phyloP scores from a whole-genome alignment of 257 asterid genomes.

The Capsicum rhomboideum region DNA sequence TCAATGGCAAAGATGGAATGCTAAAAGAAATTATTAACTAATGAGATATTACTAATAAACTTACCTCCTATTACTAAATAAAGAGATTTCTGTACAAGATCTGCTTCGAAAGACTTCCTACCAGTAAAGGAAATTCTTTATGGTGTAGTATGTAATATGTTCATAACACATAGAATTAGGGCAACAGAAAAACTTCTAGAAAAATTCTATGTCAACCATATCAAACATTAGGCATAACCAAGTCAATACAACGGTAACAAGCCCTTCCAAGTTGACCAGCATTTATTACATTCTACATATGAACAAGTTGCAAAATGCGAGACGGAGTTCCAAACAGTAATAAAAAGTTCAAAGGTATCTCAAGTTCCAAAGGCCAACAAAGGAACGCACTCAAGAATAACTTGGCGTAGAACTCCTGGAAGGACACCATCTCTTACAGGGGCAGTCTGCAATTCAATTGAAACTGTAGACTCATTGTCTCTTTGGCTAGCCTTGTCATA shows the following conservation, averaged over 20 bases:
- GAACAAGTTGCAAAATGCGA: neutral
- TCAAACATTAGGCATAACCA: neutral
- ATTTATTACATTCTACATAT: neutral
- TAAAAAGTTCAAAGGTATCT: neutral
- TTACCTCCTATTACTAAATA: neutral
- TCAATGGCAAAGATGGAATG: neutral
- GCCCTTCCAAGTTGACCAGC: neutral
- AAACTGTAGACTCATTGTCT: constrained; percentile 11
- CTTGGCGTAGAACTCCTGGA: constrained; percentile 91
- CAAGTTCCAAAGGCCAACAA: neutral
- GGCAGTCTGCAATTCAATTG: constrained; percentile 76
- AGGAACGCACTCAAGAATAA: constrained; percentile 55
- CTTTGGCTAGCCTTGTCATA: constrained; percentile 10
- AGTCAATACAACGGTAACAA: neutral
- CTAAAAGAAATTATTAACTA: neutral
- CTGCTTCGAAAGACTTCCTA: neutral
- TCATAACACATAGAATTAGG: neutral
- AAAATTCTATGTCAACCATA: neutral
- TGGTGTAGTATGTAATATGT: neutral
- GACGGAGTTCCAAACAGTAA: neutral
- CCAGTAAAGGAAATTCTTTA: neutral
- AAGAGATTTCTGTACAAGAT: neutral
- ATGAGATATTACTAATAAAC: neutral
- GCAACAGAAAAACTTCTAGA: neutral
- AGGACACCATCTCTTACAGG: constrained; percentile 70